Conservation (phyloP, 73 alveolate genomes). For the Symbiodinium natans region DNA sequence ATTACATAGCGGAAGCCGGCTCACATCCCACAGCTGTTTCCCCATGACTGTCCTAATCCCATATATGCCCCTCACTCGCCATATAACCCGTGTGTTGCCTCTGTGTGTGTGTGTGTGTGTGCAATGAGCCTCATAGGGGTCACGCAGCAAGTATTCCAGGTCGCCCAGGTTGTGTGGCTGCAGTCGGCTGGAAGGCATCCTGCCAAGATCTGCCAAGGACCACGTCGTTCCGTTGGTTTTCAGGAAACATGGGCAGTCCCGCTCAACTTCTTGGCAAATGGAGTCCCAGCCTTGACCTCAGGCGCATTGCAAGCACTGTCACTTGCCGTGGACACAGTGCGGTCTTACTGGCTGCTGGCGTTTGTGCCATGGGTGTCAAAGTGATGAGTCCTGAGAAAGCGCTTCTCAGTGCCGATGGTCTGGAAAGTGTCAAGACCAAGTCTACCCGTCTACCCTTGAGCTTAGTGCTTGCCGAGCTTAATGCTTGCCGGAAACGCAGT, state of each 20-base stretch:
- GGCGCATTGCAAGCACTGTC: neutral
- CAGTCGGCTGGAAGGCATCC: conserved; percentile 74
- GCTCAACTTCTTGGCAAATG: conserved; percentile 71
- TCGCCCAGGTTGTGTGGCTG: conserved; percentile 46
- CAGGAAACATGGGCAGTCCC: conserved; percentile 12
- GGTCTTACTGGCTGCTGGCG: neutral
- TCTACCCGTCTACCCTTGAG: no score
- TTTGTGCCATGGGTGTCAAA: conserved; percentile 79
- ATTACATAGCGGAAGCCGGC: no score
- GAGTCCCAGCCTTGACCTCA: conserved; percentile 48
- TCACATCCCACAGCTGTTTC: no score
- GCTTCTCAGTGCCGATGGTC: no score
- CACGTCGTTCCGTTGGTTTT: neutral
- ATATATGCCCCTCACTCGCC: no score
- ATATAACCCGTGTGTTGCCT: no score
- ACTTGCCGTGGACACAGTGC: neutral
- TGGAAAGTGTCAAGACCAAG: no score
- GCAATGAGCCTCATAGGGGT: conserved; percentile 48
- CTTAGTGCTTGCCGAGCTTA: no score
- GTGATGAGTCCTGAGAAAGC: conserved; percentile 42
- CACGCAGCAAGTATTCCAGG: conserved; percentile 47
- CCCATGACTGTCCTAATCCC: no score
- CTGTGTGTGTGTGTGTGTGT: no score
- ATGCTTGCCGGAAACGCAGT: no score
- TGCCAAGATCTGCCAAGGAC: neutral